A percentile compares a stretch with the other conserved stretches of the same genome.
Evolutionary conservation across 2,329 filamentous ascomycete genomes (phyloP).

Genomic region (Curvularia hawaiiensis): DNA sequence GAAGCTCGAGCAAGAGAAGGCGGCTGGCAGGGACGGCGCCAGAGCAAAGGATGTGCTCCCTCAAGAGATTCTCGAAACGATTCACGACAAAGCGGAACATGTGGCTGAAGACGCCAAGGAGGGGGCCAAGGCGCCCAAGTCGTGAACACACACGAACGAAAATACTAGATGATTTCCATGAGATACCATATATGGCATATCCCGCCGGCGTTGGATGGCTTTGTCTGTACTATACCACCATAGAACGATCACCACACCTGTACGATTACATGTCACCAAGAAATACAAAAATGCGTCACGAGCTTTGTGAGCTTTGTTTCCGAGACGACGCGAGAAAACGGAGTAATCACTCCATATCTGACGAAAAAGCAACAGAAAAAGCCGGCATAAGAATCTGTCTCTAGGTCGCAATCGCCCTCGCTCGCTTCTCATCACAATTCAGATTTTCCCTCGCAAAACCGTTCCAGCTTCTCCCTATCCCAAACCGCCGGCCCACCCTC

Average conservation of each 20-base stretch:
- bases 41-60: conserved; percentile 40
- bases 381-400: neutral
- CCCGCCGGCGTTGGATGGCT: conserved; percentile 13
- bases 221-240: conserved; percentile 10
- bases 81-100: conserved; percentile 33
- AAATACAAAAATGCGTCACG: conserved; percentile 1
- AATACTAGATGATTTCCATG: conserved; percentile 13
- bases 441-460: conserved; percentile 1
- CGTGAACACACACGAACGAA: conserved; percentile 1
- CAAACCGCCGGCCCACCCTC: conserved; percentile 34
- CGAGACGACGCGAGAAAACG: no score
- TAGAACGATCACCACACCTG: conserved; percentile 8
- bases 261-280: conserved; percentile 10
- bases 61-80: conserved; percentile 32
- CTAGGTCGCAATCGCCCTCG: neutral
- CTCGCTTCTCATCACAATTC: no score
- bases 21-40: conserved; percentile 27
- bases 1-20: conserved; percentile 45
- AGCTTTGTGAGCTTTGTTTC: no score
- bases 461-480: conserved; percentile 26
- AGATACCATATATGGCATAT: conserved; percentile 2
- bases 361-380: no score
- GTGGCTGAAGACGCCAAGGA: conserved; percentile 19
- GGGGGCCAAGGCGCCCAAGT: conserved; percentile 12
- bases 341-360: no score